These are phyloP conservation scores for Emmonsiellopsis sp. DNA, from an alignment of 2,329 filamentous ascomycete genomes.

Conservation along the genomic window DNA sequence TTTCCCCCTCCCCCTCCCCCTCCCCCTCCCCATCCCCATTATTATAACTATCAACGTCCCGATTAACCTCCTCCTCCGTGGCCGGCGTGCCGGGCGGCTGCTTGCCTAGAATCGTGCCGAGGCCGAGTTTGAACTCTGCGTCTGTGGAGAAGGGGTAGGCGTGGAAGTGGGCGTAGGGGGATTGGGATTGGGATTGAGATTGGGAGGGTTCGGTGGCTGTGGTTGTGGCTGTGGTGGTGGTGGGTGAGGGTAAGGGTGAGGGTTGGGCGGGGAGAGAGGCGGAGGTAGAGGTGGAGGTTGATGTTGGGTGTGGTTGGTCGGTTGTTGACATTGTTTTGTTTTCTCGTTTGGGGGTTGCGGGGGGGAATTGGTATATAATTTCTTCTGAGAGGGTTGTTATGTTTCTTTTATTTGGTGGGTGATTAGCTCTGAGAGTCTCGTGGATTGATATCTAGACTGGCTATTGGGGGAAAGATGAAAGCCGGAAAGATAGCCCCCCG, in stretches of 20 bases:
- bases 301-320: not conserved
- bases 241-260: not conserved
- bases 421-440: too few species aligned
- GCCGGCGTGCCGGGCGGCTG: conserved; percentile 23
- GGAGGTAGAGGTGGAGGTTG: conserved; percentile 1
- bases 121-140: conserved; percentile 38
- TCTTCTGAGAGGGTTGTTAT: not conserved
- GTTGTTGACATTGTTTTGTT: not conserved
- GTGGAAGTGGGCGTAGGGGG: conserved; percentile 25
- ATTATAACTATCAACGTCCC: not conserved
- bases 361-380: not conserved
- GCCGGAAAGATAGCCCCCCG: too few species aligned
- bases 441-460: too few species aligned
- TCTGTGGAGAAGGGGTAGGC: conserved; percentile 35
- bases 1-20: not conserved
- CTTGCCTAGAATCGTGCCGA: conserved; percentile 35
- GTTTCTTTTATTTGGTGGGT: not conserved
- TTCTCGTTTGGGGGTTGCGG: not conserved
- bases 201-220: not conserved
- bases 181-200: not conserved
- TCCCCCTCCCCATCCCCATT: not conserved
- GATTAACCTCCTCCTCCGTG: conserved; percentile 17
- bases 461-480: too few species aligned
- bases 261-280: conserved; percentile 3
- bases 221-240: conserved; percentile 1